These are phyloP conservation scores for Fusarium hostae DNA, from an alignment of 2,329 filamentous ascomycete species.

Conservation along the genomic window DNA sequence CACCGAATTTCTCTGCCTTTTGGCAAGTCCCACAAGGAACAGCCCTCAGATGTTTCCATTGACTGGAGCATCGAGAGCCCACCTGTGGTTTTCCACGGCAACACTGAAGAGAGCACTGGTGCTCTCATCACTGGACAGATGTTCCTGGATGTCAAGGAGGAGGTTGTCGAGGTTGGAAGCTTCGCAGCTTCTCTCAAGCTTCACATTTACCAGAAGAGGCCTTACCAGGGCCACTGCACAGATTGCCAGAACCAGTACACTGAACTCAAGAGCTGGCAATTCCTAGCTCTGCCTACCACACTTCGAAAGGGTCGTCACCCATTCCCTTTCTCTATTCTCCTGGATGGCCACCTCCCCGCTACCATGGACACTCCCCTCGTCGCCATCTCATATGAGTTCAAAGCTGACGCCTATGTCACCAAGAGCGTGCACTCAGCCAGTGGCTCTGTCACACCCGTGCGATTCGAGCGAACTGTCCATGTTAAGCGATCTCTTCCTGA, in stretches of 20 bases:
- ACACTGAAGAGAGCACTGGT: slow-evolving; percentile 78
- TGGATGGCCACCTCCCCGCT: slow-evolving; percentile 87
- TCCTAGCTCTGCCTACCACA: slow-evolving; percentile 69
- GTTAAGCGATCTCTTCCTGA: slow-evolving; percentile 81
- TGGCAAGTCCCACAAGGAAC: slow-evolving; percentile 57
- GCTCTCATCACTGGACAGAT: slow-evolving; percentile 88
- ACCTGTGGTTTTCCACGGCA: slow-evolving; percentile 85
- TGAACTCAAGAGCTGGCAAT: slow-evolving; percentile 82
- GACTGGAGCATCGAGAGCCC: slow-evolving; percentile 82
- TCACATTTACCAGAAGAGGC: slow-evolving; percentile 80
- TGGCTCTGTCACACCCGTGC: slow-evolving; percentile 61
- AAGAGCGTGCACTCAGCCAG: slow-evolving; percentile 60
- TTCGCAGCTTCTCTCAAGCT: slow-evolving; percentile 79
- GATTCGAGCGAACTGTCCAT: slow-evolving; percentile 73
- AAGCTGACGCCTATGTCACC: slow-evolving; percentile 71
- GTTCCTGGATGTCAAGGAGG: slow-evolving; percentile 76
- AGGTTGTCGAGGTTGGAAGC: slow-evolving; percentile 72
- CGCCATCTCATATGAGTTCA: slow-evolving; percentile 81
- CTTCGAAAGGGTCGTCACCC: slow-evolving; percentile 71
- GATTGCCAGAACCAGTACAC: slow-evolving; percentile 79
- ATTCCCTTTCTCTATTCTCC: slow-evolving; percentile 89
- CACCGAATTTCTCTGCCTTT: slow-evolving; percentile 56
- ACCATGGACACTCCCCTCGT: slow-evolving; percentile 79
- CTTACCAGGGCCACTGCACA: slow-evolving; percentile 80
- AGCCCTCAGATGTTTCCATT: slow-evolving; percentile 56